phyloP scores from a whole-genome alignment of 495 filamentous ascomycete genomes.

The Aspergillus carlsbadensis region DNA sequence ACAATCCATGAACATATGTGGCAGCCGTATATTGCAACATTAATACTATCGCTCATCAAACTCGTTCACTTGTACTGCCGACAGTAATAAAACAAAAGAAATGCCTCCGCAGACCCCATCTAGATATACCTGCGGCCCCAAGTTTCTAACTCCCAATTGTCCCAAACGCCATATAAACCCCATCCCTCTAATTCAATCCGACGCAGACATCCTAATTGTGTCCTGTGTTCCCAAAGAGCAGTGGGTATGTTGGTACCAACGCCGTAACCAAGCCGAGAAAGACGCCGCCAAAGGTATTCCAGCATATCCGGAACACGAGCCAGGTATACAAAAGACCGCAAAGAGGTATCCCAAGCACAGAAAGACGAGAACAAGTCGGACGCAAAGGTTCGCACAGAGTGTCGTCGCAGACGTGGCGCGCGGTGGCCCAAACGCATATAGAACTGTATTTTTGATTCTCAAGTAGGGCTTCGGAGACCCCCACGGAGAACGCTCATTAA shows the following conservation, averaged over 20 bases:
- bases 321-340: background rate
- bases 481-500: background rate
- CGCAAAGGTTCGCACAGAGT: background rate
- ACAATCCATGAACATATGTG: too few species aligned
- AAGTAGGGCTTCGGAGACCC: background rate
- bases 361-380: background rate
- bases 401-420: too few species aligned
- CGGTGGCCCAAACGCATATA: background rate
- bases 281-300: background rate
- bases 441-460: background rate
- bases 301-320: background rate
- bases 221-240: background rate
- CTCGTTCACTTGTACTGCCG: conserved; percentile 1
- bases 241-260: too few species aligned
- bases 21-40: background rate
- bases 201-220: background rate
- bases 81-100: too few species aligned
- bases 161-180: conserved; percentile 7
- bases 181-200: background rate
- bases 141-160: conserved; percentile 1
- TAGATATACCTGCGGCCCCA: background rate
- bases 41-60: background rate
- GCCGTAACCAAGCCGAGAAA: background rate
- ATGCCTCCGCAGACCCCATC: background rate
- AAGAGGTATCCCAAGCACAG: background rate